Evolutionary conservation across 805 yeast genomes (phyloP).

Genomic region (Nakazawaea laoshanensis): DNA sequence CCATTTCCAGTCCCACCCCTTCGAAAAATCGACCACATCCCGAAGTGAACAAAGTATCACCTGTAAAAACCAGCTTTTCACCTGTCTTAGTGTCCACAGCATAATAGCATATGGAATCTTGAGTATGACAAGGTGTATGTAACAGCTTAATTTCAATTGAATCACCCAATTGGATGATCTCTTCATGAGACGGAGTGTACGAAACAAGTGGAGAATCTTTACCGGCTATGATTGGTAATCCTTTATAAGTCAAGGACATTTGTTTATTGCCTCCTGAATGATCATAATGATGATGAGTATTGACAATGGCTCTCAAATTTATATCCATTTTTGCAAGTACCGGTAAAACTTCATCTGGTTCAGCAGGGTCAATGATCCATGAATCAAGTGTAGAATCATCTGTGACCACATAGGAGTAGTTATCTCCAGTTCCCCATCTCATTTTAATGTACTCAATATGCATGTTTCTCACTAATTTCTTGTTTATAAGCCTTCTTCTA

Average conservation of each 20-base stretch:
- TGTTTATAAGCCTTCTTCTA: neutral
- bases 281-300: slow-evolving; percentile 95
- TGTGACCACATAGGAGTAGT: slow-evolving; percentile 73
- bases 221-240: slow-evolving; percentile 74
- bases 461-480: slow-evolving; percentile 43
- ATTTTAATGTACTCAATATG: slow-evolving; percentile 75
- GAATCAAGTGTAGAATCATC: slow-evolving; percentile 61
- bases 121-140: slow-evolving; percentile 97
- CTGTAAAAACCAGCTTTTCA: slow-evolving; percentile 79
- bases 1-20: slow-evolving; percentile 81
- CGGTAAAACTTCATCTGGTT: slow-evolving; percentile 61
- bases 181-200: slow-evolving; percentile 59
- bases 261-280: slow-evolving; percentile 79
- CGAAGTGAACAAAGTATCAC: slow-evolving; percentile 88
- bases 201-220: slow-evolving; percentile 68
- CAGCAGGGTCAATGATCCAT: slow-evolving; percentile 91
- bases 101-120: slow-evolving; percentile 87
- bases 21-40: slow-evolving; percentile 98
- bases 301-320: slow-evolving; percentile 69
- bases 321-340: slow-evolving; percentile 29
- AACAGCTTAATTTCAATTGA: slow-evolving; percentile 64
- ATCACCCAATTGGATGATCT: slow-evolving; percentile 54
- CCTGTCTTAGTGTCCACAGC: slow-evolving; percentile 56
- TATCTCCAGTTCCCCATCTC: slow-evolving; percentile 94
- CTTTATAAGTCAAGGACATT: slow-evolving; percentile 22